phyloP scores from a whole-genome alignment of 148 eudicot species.

The Cornus florida region DNA sequence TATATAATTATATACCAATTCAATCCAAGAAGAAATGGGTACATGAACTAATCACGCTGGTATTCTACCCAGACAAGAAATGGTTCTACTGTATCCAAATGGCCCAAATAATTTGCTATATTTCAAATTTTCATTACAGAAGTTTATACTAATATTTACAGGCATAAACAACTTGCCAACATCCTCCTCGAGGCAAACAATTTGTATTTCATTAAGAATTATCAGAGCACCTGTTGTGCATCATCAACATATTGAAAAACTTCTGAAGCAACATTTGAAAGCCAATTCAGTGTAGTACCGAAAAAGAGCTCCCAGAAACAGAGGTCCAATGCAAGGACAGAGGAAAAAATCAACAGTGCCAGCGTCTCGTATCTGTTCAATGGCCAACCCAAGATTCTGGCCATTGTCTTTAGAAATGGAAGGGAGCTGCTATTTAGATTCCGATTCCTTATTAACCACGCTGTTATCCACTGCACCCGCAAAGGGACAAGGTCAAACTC shows the following conservation, averaged over 20 bases:
- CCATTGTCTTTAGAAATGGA: constrained; percentile 66
- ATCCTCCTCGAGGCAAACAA: neutral
- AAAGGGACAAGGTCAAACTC: constrained; percentile 82
- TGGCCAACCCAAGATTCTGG: constrained; percentile 81
- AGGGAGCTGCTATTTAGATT: constrained; percentile 52
- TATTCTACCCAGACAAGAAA: no score
- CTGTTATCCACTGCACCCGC: constrained; percentile 84
- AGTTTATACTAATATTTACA: constrained; percentile 10
- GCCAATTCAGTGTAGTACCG: constrained; percentile 63
- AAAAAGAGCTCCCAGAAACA: constrained; percentile 91
- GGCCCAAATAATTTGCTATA: neutral
- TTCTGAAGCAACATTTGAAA: constrained; percentile 53
- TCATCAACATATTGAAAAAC: constrained; percentile 40
- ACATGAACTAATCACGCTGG: neutral
- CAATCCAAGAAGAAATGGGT: no score
- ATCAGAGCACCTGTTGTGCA: constrained; percentile 27
- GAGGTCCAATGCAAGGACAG: constrained; percentile 86
- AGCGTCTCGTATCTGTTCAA: constrained; percentile 81
- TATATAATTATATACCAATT: no score
- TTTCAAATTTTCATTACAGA: neutral
- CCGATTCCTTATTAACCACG: constrained; percentile 78
- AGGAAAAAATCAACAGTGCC: constrained; percentile 73
- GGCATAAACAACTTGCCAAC: constrained; percentile 1
- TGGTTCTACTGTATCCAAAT: neutral
- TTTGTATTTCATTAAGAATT: neutral